Percentiles rank a stretch among this genome's conserved stretches.
phyloP scores from a whole-genome alignment of 2,329 filamentous ascomycete species.

The Hypoxylon sp. region DNA sequence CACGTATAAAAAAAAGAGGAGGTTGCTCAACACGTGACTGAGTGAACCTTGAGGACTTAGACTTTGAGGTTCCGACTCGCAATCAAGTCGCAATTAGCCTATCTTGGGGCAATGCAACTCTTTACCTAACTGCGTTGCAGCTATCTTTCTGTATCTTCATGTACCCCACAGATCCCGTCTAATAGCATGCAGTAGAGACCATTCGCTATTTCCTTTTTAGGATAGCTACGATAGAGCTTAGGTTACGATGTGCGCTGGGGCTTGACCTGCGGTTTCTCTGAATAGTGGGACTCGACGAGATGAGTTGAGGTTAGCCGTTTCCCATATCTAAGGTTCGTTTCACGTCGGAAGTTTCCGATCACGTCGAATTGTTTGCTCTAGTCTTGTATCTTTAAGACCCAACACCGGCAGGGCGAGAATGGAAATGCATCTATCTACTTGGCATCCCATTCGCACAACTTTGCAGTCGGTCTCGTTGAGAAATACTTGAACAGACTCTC shows the following conservation, averaged over 20 bases:
- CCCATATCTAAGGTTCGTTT: neutral
- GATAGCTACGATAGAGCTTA: constrained; percentile 11
- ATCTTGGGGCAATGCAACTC: constrained; percentile 7
- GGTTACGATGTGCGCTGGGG: constrained; percentile 3
- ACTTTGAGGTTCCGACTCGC: neutral
- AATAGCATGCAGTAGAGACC: neutral
- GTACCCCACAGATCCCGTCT: constrained; percentile 26
- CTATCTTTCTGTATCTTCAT: constrained; percentile 6
- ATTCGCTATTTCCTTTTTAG: constrained; percentile 16
- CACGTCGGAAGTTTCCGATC: constrained; percentile 1
- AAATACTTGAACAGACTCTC: neutral
- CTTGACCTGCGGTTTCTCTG: neutral
- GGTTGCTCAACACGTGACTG: constrained; percentile 19
- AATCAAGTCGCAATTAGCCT: constrained; percentile 33
- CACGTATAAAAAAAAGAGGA: constrained; percentile 8
- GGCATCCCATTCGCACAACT: neutral
- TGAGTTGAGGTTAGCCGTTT: neutral
- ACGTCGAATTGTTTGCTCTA: neutral
- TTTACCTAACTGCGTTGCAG: neutral
- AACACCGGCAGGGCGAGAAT: neutral
- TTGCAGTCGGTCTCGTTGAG: neutral
- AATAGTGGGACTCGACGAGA: constrained; percentile 6
- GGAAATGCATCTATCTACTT: neutral
- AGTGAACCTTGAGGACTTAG: constrained; percentile 28
- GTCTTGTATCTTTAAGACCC: neutral